A percentile compares a stretch with the other conserved stretches of the same genome.
Conservation (phyloP, 257 asterid species). For the Primulina huaijiensis region DNA sequence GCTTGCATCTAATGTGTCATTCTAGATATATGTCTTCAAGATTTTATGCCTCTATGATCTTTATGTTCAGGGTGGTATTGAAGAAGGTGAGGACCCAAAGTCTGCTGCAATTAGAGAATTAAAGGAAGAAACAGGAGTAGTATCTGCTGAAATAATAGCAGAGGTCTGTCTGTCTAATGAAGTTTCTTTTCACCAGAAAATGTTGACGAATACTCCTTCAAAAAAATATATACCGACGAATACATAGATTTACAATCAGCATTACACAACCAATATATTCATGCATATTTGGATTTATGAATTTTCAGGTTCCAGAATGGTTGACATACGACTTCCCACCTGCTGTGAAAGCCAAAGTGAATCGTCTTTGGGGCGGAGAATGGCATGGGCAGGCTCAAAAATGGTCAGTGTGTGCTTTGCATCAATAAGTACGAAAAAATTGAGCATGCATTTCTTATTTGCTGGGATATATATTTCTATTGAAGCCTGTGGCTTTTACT, state of each 20-base stretch:
- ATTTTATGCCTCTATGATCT: neutral
- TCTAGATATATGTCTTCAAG: neutral
- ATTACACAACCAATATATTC: neutral
- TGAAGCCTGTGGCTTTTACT: neutral
- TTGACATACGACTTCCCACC: slow-evolving; percentile 94
- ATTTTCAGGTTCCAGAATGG: slow-evolving; percentile 81
- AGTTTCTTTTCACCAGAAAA: neutral
- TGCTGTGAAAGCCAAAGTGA: slow-evolving; percentile 92
- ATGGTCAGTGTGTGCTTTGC: slow-evolving; percentile 49
- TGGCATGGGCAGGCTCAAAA: slow-evolving; percentile 99
- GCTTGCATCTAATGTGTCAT: neutral
- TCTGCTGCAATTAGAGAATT: slow-evolving; percentile 89
- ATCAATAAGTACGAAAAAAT: neutral
- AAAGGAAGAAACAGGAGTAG: slow-evolving; percentile 92
- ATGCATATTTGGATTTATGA: neutral
- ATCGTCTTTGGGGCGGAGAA: slow-evolving; percentile 98
- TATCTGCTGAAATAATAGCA: slow-evolving; percentile 77
- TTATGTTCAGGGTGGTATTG: slow-evolving; percentile 78
- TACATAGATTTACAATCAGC: slow-evolving; percentile 1
- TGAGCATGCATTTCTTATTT: neutral
- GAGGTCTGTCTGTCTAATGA: slow-evolving; percentile 52
- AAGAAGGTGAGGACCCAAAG: slow-evolving; percentile 93
- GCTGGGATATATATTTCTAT: neutral
- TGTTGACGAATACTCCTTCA: neutral
- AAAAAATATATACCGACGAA: neutral